These are phyloP conservation scores for Nitzschia sp. DNA, from an alignment of 108 stramenopile genomes.

Conservation along the genomic window DNA sequence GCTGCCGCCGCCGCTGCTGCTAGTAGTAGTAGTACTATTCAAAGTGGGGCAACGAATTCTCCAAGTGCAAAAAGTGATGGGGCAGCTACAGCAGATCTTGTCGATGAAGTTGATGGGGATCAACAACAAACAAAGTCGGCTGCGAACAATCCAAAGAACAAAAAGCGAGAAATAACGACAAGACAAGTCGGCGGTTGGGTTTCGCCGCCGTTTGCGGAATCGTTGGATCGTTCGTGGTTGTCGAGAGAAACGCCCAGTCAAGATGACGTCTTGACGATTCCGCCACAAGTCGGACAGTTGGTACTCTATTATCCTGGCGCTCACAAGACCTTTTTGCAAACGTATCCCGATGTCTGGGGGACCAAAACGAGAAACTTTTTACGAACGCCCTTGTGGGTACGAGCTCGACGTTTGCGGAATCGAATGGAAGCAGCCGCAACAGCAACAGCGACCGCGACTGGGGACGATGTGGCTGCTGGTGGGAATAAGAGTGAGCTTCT, in stretches of 20 bases:
- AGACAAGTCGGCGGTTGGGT: constrained; percentile 63
- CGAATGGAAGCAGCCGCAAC: constrained; percentile 4
- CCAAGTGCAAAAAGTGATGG: not conserved
- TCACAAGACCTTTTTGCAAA: constrained; percentile 39
- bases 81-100: not conserved
- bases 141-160: not conserved
- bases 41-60: not conserved
- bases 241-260: constrained; percentile 20
- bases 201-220: constrained; percentile 33
- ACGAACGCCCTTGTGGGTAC: constrained; percentile 49
- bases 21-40: not conserved
- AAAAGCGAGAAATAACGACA: not conserved
- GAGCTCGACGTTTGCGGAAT: constrained; percentile 23
- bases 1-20: not conserved
- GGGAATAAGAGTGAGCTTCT: too few relatives aligned
- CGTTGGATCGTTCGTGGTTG: constrained; percentile 52
- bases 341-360: constrained; percentile 41
- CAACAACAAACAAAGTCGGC: constrained; percentile 4
- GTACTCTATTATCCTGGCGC: constrained; percentile 58
- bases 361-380: constrained; percentile 17
- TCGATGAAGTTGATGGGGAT: constrained; percentile 6
- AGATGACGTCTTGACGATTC: constrained; percentile 30
- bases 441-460: constrained; percentile 8
- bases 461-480: not conserved
- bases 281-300: constrained; percentile 57